A percentile compares a stretch with the other conserved stretches of the same genome.
phyloP scores from a whole-genome alignment of 1,284 basidiomycete species.

The Malassezia furfur region DNA sequence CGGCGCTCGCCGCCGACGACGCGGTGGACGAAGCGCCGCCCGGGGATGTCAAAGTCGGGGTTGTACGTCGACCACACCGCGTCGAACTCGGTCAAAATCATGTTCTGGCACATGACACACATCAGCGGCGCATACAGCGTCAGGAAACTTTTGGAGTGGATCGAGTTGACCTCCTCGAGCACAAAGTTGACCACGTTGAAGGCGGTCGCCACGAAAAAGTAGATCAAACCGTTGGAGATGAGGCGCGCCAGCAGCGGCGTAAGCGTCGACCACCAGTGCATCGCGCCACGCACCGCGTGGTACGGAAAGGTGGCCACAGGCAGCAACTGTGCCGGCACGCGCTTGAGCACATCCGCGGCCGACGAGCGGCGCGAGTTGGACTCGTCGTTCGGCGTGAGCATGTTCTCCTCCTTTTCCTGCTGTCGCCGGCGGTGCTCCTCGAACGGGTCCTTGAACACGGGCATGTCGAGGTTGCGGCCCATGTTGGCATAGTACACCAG shows the following conservation, averaged over 20 bases:
- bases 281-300: background rate
- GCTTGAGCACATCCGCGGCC: background rate
- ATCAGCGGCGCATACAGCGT: conserved; percentile 28
- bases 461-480: conserved; percentile 6
- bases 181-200: conserved; percentile 33
- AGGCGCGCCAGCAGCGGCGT: conserved; percentile 27
- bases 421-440: conserved; percentile 2
- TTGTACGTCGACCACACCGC: conserved; percentile 19
- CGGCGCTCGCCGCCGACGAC: conserved; percentile 7
- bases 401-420: background rate
- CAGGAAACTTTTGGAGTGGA: conserved; percentile 25
- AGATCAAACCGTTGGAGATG: conserved; percentile 27
- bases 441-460: conserved; percentile 11
- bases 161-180: conserved; percentile 16
- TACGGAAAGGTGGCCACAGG: background rate
- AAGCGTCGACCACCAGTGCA: conserved; percentile 16
- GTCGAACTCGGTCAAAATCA: conserved; percentile 27
- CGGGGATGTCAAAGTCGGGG: conserved; percentile 5
- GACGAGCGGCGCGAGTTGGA: background rate
- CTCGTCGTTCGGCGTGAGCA: background rate
- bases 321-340: background rate
- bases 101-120: conserved; percentile 29
- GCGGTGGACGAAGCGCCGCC: conserved; percentile 14
- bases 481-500: conserved; percentile 16
- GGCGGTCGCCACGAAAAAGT: conserved; percentile 24